Conservation (phyloP, 176 grass and related monocot genomes). For the bread wheat (Triticum aestivum) region IWGSC_CS_RefSeq_v2.1 NC_057805.1:166834149-166834648, state of each 20-base stretch:
- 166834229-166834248: slow-evolving; percentile 73
- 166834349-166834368: slow-evolving; percentile 70
- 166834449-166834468: slow-evolving; percentile 57
- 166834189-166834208: slow-evolving; percentile 86
- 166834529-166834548: slow-evolving; percentile 17
- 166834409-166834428: slow-evolving; percentile 94
- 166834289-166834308: slow-evolving; percentile 83
- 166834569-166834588: neutral
- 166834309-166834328: slow-evolving; percentile 85
- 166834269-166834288: slow-evolving; percentile 69
- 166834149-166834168: slow-evolving; percentile 69
- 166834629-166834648: neutral
- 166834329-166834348: slow-evolving; percentile 56
- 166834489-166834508: slow-evolving; percentile 86
- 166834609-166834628: neutral
- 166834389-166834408: slow-evolving; percentile 66
- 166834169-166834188: slow-evolving; percentile 84
- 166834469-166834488: slow-evolving; percentile 69
- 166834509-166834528: slow-evolving; percentile 2
- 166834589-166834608: neutral
- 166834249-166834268: slow-evolving; percentile 74
- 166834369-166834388: slow-evolving; percentile 78
- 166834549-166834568: slow-evolving; percentile 8
- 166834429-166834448: slow-evolving; percentile 80
- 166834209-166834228: slow-evolving; percentile 94